These are phyloP conservation scores for Digitaria exilis DNA, from an alignment of 202 grass and related monocot species.

Conservation along the genomic window DNA sequence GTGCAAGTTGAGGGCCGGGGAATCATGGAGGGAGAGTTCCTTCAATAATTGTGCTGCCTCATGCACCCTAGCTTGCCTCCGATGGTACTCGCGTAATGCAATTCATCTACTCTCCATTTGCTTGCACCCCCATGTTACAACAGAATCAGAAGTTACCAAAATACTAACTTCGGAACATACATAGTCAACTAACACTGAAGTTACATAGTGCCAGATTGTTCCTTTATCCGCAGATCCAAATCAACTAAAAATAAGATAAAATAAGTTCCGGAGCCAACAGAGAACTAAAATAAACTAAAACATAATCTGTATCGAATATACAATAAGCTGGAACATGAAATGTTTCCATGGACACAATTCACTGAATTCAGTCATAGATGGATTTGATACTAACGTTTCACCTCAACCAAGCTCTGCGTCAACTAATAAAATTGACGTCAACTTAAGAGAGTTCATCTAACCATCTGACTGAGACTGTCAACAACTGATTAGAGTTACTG, in stretches of 20 bases:
- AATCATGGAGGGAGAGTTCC: not conserved
- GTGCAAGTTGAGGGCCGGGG: not conserved
- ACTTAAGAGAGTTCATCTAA: not conserved
- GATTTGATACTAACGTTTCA: not conserved
- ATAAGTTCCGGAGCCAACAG: not conserved
- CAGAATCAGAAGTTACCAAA: not conserved
- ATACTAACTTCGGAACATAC: not conserved
- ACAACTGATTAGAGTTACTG: constrained; percentile 28
- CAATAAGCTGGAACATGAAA: not conserved
- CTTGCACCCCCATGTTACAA: not conserved
- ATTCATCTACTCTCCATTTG: too few species aligned
- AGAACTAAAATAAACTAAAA: not conserved
- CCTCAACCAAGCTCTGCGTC: constrained; percentile 16
- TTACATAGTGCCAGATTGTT: not conserved
- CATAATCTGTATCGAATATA: not conserved
- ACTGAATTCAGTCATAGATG: not conserved
- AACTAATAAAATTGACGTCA: constrained; percentile 49
- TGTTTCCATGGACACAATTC: not conserved
- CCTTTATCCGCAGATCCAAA: not conserved
- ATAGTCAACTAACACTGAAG: not conserved
- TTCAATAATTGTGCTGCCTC: not conserved
- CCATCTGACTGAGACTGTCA: not conserved
- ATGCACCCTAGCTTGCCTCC: too few species aligned
- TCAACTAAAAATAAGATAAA: not conserved
- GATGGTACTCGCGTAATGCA: too few species aligned